Percentiles rank a stretch among this genome's conserved stretches.
phyloP scores from a whole-genome alignment of 164 flowering plant genomes.

The Stephania yunnanensis region DNA sequence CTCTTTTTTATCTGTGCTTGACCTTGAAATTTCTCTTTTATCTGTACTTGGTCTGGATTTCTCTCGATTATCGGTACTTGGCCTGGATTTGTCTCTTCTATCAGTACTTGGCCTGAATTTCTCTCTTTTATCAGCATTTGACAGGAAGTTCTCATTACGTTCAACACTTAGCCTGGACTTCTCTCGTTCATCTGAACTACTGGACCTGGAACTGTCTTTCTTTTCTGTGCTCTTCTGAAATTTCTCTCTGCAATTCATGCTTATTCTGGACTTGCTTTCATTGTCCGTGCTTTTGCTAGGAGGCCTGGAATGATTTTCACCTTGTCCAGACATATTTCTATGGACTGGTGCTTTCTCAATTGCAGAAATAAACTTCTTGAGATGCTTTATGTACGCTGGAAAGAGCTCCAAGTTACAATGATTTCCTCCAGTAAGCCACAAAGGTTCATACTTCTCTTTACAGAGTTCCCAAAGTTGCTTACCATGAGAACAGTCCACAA shows the following conservation, averaged over 20 bases:
- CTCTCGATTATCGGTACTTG: conserved; percentile 36
- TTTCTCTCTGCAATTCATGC: conserved; percentile 52
- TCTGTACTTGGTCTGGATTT: conserved; percentile 45
- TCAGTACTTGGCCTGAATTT: conserved; percentile 49
- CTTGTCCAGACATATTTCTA: conserved; percentile 13
- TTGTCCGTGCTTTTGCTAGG: conserved; percentile 36
- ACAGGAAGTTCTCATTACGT: conserved; percentile 42
- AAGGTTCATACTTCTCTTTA: conserved; percentile 66
- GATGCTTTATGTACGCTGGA: conserved; percentile 57
- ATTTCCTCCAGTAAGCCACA: conserved; percentile 41
- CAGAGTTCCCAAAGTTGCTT: conserved; percentile 70
- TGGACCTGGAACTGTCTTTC: conserved; percentile 24
- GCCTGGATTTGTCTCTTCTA: conserved; percentile 40
- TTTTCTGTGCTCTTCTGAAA: conserved; percentile 40
- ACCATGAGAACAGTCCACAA: conserved; percentile 68
- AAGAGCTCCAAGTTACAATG: conserved; percentile 54
- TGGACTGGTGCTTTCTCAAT: conserved; percentile 36
- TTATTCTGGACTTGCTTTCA: conserved; percentile 44
- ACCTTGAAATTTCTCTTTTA: conserved; percentile 37
- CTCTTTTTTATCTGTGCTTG: conserved; percentile 29
- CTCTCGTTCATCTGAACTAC: conserved; percentile 19
- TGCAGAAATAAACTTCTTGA: conserved; percentile 57
- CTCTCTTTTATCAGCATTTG: conserved; percentile 47
- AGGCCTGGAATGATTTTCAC: conserved; percentile 19
- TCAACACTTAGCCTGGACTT: conserved; percentile 35